These are phyloP conservation scores for Marasmius fiardii DNA, from an alignment of 1,284 basidiomycete species.

Conservation along the genomic window DNA sequence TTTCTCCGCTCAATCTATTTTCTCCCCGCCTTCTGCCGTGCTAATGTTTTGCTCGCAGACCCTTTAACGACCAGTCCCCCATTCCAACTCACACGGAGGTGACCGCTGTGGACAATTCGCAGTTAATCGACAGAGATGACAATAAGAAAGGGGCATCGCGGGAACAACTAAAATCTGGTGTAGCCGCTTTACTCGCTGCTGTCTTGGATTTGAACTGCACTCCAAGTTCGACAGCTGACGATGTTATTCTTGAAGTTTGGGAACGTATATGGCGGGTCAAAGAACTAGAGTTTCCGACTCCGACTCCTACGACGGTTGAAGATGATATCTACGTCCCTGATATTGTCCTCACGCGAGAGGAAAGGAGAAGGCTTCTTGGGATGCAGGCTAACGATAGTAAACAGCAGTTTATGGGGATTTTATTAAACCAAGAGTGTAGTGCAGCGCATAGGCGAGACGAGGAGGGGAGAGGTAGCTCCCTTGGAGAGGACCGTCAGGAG, in stretches of 20 bases:
- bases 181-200: constrained; percentile 18
- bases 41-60: constrained; percentile 22
- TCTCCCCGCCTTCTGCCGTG: background rate
- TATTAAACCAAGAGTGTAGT: background rate
- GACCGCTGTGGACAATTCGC: constrained; percentile 21
- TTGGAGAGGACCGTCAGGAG: background rate
- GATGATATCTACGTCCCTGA: constrained; percentile 16
- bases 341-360: constrained; percentile 19
- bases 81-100: constrained; percentile 9
- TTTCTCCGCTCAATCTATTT: constrained; percentile 16
- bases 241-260: background rate
- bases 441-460: background rate
- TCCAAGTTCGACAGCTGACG: background rate
- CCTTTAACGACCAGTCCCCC: constrained; percentile 38
- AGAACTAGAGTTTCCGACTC: background rate
- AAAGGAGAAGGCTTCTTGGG: constrained; percentile 17
- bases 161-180: constrained; percentile 17
- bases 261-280: constrained; percentile 5
- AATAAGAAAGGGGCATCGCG: constrained; percentile 6
- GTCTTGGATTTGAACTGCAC: background rate
- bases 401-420: background rate
- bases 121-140: constrained; percentile 24
- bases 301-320: constrained; percentile 12
- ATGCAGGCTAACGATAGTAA: constrained; percentile 9
- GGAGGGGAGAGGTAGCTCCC: background rate